phyloP scores from a whole-genome alignment of 2,329 filamentous ascomycete genomes.

The Trichophyton rubrum region DNA sequence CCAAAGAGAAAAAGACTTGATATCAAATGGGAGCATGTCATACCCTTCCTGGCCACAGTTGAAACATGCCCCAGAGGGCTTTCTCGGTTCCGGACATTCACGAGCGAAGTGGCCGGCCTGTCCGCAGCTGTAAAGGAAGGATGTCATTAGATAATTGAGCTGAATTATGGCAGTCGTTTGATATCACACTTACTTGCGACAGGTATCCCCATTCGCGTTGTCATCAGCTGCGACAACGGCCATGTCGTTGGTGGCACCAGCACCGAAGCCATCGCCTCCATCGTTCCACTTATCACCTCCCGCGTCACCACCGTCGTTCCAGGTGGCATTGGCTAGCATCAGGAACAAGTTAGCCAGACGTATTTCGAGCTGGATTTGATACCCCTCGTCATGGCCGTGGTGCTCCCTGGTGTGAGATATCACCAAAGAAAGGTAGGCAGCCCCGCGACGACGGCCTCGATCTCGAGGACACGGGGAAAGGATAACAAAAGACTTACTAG shows the following conservation, averaged over 20 bases:
- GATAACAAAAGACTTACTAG: background rate
- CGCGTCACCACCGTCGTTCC: conserved; percentile 10
- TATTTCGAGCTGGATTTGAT: background rate
- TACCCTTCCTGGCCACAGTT: conserved; percentile 36
- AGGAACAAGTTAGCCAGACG: background rate
- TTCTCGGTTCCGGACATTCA: conserved; percentile 33
- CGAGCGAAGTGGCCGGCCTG: conserved; percentile 27
- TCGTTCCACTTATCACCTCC: conserved; percentile 8
- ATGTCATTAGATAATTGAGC: background rate
- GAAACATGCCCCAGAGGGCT: conserved; percentile 31
- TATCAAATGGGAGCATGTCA: conserved; percentile 3
- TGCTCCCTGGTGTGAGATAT: background rate
- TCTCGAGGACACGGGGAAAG: background rate
- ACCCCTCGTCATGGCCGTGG: background rate
- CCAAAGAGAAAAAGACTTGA: background rate
- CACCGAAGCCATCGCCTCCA: conserved; percentile 3
- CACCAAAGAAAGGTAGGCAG: background rate
- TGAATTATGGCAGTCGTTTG: background rate
- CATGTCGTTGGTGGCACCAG: conserved; percentile 7
- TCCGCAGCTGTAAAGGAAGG: conserved; percentile 19
- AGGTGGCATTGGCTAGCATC: background rate
- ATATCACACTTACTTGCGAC: conserved; percentile 26
- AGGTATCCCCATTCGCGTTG: conserved; percentile 20
- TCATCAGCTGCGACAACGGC: background rate
- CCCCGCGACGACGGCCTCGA: too few relatives aligned